These are phyloP conservation scores for Pestalotiopsis sp. DNA, from an alignment of 2,329 filamentous ascomycete genomes.

Conservation along the genomic window DNA sequence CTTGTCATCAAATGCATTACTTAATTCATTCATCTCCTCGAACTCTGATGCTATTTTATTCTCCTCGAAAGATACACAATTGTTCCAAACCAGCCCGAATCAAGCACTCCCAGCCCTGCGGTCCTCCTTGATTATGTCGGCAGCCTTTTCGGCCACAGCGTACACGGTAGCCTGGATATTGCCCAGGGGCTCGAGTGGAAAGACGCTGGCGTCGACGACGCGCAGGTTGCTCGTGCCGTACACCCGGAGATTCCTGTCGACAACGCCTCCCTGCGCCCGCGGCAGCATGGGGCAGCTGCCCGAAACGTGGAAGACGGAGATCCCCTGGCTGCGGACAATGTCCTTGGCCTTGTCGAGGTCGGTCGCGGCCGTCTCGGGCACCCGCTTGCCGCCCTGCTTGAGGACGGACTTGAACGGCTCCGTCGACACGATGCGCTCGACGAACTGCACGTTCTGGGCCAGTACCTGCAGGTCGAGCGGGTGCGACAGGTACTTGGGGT, in stretches of 20 bases:
- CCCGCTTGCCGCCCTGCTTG: slow-evolving; percentile 36
- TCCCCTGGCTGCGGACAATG: slow-evolving; percentile 36
- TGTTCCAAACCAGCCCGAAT: not conserved
- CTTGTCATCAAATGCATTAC: too few relatives aligned
- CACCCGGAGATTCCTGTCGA: slow-evolving; percentile 17
- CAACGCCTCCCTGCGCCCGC: slow-evolving; percentile 19
- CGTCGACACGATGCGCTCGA: slow-evolving; percentile 38
- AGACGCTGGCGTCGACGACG: slow-evolving; percentile 22
- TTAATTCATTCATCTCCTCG: too few relatives aligned
- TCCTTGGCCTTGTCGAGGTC: slow-evolving; percentile 37
- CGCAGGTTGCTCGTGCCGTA: slow-evolving; percentile 20
- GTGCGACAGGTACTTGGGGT: slow-evolving; percentile 59
- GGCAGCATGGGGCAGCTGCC: slow-evolving; percentile 43
- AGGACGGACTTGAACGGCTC: slow-evolving; percentile 43
- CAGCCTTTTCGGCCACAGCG: slow-evolving; percentile 8
- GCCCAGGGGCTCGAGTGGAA: slow-evolving; percentile 21
- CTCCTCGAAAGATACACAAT: too few relatives aligned
- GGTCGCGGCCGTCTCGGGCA: slow-evolving; percentile 33
- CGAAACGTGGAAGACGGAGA: slow-evolving; percentile 48
- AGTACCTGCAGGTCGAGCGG: slow-evolving; percentile 59
- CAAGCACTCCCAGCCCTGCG: not conserved
- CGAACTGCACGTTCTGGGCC: slow-evolving; percentile 44
- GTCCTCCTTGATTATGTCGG: slow-evolving; percentile 11
- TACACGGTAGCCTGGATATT: slow-evolving; percentile 16
- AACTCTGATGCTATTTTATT: too few relatives aligned